Percentiles rank a stretch among this genome's conserved stretches.
Evolutionary conservation across 2,329 filamentous ascomycete species (phyloP).

Genomic region (Monilinia fructicola): DNA sequence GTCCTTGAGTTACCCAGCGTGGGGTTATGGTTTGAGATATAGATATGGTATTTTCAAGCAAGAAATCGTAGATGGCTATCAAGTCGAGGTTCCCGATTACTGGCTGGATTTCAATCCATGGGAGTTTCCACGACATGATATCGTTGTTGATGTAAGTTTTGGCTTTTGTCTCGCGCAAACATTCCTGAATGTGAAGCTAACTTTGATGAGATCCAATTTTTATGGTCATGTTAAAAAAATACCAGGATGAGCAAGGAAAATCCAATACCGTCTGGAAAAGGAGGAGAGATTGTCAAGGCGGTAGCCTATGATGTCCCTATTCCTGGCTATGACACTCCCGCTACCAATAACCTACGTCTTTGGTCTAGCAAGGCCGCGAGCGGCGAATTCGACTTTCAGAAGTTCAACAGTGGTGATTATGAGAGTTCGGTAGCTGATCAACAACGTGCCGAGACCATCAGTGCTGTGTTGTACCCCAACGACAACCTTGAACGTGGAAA

Average conservation of each 20-base stretch:
- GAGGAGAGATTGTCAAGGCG: constrained; percentile 87
- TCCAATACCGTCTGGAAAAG: constrained; percentile 80
- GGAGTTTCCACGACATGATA: constrained; percentile 95
- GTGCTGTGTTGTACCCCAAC: constrained; percentile 94
- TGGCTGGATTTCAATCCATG: constrained; percentile 99
- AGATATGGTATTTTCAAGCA: constrained; percentile 99
- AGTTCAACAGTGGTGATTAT: constrained; percentile 98
- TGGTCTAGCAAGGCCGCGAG: constrained; percentile 98
- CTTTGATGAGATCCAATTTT: constrained; percentile 74
- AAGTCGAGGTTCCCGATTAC: constrained; percentile 97
- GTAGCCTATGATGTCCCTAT: constrained; percentile 92
- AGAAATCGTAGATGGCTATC: constrained; percentile 96
- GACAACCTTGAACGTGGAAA: constrained; percentile 96
- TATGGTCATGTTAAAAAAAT: constrained; percentile 78
- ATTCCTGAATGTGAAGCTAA: constrained; percentile 23
- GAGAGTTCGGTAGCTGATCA: constrained; percentile 96
- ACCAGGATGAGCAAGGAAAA: constrained; percentile 74
- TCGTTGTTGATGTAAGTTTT: constrained; percentile 74
- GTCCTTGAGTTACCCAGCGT: constrained; percentile 90
- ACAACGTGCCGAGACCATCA: constrained; percentile 98
- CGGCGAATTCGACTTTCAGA: constrained; percentile 98
- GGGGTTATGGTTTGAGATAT: constrained; percentile 96
- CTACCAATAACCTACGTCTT: constrained; percentile 93
- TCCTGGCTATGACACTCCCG: constrained; percentile 83
- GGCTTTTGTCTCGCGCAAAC: constrained; percentile 37